Percentiles rank a stretch among this genome's conserved stretches.
Evolutionary conservation across 306 rosid genomes (phyloP).

Genomic region (Parietaria judaica): DNA sequence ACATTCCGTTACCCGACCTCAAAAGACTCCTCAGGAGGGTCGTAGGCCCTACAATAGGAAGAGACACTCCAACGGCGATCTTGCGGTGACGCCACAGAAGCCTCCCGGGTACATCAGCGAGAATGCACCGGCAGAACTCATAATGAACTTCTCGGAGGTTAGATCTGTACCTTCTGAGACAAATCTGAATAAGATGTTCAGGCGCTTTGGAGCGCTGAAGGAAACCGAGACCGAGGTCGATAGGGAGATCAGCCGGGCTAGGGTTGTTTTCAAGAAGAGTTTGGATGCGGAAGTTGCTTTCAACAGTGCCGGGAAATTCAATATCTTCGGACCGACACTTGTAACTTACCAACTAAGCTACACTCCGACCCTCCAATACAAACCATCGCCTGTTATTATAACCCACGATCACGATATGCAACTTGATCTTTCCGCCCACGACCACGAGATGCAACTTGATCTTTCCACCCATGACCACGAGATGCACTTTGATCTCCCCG

Average conservation of each 20-base stretch:
- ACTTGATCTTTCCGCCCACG: slow-evolving; percentile 38
- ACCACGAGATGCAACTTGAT: slow-evolving; percentile 78
- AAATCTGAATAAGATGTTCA: slow-evolving; percentile 73
- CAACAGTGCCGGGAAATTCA: slow-evolving; percentile 83
- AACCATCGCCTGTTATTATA: slow-evolving; percentile 48
- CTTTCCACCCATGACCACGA: slow-evolving; percentile 55
- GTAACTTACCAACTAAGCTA: slow-evolving; percentile 85
- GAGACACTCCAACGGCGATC: slow-evolving; percentile 35
- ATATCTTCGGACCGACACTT: slow-evolving; percentile 63
- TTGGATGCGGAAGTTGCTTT: slow-evolving; percentile 82
- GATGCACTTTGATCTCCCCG: slow-evolving; percentile 74
- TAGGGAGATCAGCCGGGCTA: slow-evolving; percentile 75
- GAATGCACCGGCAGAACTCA: slow-evolving; percentile 79
- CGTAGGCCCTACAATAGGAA: slow-evolving; percentile 73
- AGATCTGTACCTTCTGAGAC: slow-evolving; percentile 71
- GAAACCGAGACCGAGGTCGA: slow-evolving; percentile 92
- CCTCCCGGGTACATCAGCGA: slow-evolving; percentile 60
- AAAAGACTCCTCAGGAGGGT: slow-evolving; percentile 46
- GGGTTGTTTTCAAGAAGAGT: slow-evolving; percentile 77
- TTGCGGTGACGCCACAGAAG: slow-evolving; percentile 39
- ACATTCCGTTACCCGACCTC: slow-evolving; percentile 35
- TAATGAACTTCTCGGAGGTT: slow-evolving; percentile 84
- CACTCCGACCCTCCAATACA: slow-evolving; percentile 51
- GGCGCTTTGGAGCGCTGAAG: slow-evolving; percentile 84
- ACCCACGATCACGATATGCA: slow-evolving; percentile 50